Evolutionary conservation across 2,329 filamentous ascomycete genomes (phyloP).

Genomic region (Aspergillus sp.): DNA sequence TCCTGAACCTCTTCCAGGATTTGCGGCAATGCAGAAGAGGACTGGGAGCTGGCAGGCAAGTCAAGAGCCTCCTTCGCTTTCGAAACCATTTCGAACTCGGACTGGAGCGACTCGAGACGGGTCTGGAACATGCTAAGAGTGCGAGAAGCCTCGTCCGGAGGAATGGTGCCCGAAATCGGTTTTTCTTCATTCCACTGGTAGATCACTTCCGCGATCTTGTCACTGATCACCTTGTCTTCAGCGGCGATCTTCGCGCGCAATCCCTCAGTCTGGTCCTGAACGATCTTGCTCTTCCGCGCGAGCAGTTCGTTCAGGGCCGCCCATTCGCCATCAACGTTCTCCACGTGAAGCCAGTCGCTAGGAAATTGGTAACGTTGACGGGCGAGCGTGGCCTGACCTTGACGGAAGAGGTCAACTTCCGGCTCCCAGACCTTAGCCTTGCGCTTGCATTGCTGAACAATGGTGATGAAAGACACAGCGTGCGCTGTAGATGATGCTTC

Average conservation of each 20-base stretch:
- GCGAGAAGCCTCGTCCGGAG: slow-evolving; percentile 77
- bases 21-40: slow-evolving; percentile 59
- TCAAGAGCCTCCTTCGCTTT: slow-evolving; percentile 96
- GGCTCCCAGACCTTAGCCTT: slow-evolving; percentile 92
- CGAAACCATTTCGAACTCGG: slow-evolving; percentile 85
- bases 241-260: slow-evolving; percentile 89
- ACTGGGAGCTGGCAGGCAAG: slow-evolving; percentile 71
- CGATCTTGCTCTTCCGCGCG: slow-evolving; percentile 85
- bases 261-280: slow-evolving; percentile 92
- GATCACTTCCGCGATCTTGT: slow-evolving; percentile 80
- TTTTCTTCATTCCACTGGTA: slow-evolving; percentile 93
- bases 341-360: slow-evolving; percentile 87
- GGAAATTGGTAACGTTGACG: slow-evolving; percentile 92
- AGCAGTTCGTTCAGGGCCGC: slow-evolving; percentile 86
- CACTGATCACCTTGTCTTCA: slow-evolving; percentile 83
- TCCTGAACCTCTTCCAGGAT: slow-evolving; percentile 95
- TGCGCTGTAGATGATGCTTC: slow-evolving; percentile 94
- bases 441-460: slow-evolving; percentile 90
- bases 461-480: slow-evolving; percentile 96
- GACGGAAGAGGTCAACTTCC: slow-evolving; percentile 90
- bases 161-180: slow-evolving; percentile 88
- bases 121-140: slow-evolving; percentile 77
- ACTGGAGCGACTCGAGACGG: slow-evolving; percentile 75
- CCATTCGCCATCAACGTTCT: slow-evolving; percentile 96
- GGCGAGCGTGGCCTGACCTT: slow-evolving; percentile 85